A percentile compares a stretch with the other conserved stretches of the same genome.
phyloP scores from a whole-genome alignment of 2,329 filamentous ascomycete genomes.

The Pestalotiopsis sp. region DNA sequence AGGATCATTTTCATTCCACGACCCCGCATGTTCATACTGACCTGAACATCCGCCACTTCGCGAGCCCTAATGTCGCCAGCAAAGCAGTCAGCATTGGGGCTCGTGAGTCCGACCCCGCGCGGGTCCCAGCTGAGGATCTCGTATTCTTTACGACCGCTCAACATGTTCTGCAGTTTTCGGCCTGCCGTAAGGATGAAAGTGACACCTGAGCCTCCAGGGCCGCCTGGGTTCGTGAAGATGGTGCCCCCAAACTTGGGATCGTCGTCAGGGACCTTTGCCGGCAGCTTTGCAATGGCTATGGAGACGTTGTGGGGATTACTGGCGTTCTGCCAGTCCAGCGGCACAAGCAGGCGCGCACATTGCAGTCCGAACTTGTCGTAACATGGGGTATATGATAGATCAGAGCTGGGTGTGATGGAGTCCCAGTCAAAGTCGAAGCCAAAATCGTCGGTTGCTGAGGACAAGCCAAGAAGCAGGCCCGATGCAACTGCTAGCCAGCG shows the following conservation, averaged over 20 bases:
- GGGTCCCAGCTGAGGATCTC: constrained; percentile 49
- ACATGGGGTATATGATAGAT: constrained; percentile 43
- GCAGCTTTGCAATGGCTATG: constrained; percentile 44
- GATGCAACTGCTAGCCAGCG: neutral
- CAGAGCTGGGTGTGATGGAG: constrained; percentile 33
- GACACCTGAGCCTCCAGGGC: constrained; percentile 45
- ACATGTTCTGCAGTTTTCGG: constrained; percentile 29
- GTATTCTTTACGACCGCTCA: constrained; percentile 27
- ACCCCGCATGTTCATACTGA: neutral
- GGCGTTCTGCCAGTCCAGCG: constrained; percentile 44
- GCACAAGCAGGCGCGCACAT: constrained; percentile 46
- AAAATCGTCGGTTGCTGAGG: neutral
- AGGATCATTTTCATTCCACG: neutral
- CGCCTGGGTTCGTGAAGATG: constrained; percentile 47
- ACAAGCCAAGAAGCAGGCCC: neutral
- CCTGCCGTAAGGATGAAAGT: constrained; percentile 27
- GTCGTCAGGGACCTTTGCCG: constrained; percentile 39
- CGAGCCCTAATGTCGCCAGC: constrained; percentile 28
- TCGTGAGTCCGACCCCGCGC: constrained; percentile 40
- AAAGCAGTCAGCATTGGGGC: constrained; percentile 43
- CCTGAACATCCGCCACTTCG: constrained; percentile 26
- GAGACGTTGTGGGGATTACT: constrained; percentile 29
- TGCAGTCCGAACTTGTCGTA: constrained; percentile 32
- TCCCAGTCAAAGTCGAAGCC: constrained; percentile 41
- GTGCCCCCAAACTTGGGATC: constrained; percentile 44